Conservation (phyloP, 1,284 basidiomycete genomes). For the Hymenochaete sp. region DNA sequence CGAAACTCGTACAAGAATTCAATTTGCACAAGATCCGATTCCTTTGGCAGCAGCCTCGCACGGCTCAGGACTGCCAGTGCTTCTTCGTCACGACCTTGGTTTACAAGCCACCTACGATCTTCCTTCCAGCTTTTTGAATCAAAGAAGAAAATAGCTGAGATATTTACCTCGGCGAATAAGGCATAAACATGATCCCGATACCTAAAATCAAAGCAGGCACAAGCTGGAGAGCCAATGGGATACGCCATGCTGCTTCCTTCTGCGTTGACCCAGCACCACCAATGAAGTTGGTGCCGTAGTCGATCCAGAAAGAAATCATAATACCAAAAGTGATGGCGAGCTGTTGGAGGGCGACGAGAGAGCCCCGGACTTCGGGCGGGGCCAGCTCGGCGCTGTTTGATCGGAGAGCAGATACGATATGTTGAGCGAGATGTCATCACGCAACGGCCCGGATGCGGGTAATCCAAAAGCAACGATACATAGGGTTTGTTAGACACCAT, state of each 20-base stretch:
- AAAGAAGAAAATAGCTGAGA: background rate
- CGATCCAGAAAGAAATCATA: slow-evolving; percentile 73
- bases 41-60: slow-evolving; percentile 47
- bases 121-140: slow-evolving; percentile 6
- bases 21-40: slow-evolving; percentile 62
- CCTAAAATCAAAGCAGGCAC: slow-evolving; percentile 64
- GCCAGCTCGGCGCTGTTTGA: slow-evolving; percentile 57
- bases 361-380: slow-evolving; percentile 76
- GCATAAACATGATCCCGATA: slow-evolving; percentile 58
- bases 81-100: slow-evolving; percentile 67
- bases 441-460: too few relatives aligned
- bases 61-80: slow-evolving; percentile 55
- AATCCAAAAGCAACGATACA: too few relatives aligned
- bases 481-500: too few relatives aligned
- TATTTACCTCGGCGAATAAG: slow-evolving; percentile 53
- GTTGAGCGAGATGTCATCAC: too few relatives aligned
- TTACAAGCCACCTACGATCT: slow-evolving; percentile 55
- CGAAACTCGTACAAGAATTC: slow-evolving; percentile 51
- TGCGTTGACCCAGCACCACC: slow-evolving; percentile 49
- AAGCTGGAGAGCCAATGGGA: slow-evolving; percentile 70
- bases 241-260: slow-evolving; percentile 64
- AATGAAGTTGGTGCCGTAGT: slow-evolving; percentile 68
- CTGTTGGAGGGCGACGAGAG: slow-evolving; percentile 75
- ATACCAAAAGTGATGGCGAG: slow-evolving; percentile 71
- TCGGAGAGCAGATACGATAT: too few relatives aligned